Conservation (phyloP, 169 alveolate genomes). For the Plasmodium berghei region DNA sequence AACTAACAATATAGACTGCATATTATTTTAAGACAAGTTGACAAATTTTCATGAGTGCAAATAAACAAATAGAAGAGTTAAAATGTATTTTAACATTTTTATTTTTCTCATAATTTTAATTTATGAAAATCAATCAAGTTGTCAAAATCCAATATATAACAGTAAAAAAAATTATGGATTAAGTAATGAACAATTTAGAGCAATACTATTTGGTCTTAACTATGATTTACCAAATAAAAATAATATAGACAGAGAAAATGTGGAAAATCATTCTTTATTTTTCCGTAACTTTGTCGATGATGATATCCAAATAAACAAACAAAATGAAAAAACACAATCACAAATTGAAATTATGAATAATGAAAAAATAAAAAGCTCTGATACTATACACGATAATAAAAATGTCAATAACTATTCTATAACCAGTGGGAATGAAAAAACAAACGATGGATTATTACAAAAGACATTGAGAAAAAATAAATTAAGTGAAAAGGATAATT, state of each 20-base stretch:
- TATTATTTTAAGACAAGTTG: slow-evolving; percentile 19
- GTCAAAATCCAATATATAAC: slow-evolving; percentile 30
- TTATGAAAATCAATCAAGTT: slow-evolving; percentile 38
- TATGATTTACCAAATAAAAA: slow-evolving; percentile 23
- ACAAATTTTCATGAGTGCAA: slow-evolving; percentile 15
- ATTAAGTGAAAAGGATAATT: slow-evolving; percentile 10
- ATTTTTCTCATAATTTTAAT: slow-evolving; percentile 36
- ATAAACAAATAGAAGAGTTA: slow-evolving; percentile 31
- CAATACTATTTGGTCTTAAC: slow-evolving; percentile 68
- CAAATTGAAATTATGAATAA: slow-evolving; percentile 28
- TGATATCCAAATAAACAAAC: slow-evolving; percentile 11
- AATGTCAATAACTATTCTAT: not conserved
- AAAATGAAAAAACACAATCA: slow-evolving; percentile 23
- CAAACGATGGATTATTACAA: not conserved
- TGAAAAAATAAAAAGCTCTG: not conserved
- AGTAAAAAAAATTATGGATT: slow-evolving; percentile 56
- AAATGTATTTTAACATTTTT: slow-evolving; percentile 15
- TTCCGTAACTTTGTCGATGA: slow-evolving; percentile 55
- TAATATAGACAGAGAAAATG: slow-evolving; percentile 32
- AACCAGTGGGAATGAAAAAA: slow-evolving; percentile 27
- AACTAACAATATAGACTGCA: too few relatives aligned
- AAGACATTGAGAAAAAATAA: slow-evolving; percentile 8
- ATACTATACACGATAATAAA: not conserved
- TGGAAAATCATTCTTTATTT: slow-evolving; percentile 57
- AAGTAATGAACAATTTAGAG: slow-evolving; percentile 47